Conservation (phyloP, 2,329 filamentous ascomycete genomes). For the Boeremia exigua region DNA sequence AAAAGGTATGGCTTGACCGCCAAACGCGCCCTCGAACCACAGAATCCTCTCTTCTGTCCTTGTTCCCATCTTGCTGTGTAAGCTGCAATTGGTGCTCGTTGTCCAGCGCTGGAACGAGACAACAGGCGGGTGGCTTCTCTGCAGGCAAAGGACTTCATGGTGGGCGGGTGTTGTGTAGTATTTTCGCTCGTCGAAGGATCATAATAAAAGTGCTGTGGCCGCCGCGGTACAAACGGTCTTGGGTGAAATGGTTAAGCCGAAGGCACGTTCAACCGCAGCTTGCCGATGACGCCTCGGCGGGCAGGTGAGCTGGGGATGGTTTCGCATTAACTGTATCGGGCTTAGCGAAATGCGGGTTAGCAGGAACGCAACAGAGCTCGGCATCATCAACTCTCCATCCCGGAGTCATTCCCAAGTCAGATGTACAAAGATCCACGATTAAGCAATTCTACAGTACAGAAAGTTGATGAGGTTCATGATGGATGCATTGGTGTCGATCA, state of each 20-base stretch:
- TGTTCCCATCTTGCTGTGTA: constrained; percentile 28
- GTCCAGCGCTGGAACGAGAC: constrained; percentile 26
- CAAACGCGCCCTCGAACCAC: constrained; percentile 37
- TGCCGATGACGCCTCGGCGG: constrained; percentile 27
- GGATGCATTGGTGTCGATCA: not conserved
- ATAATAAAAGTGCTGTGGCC: constrained; percentile 31
- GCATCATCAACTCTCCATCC: not conserved
- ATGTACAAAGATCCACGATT: no score
- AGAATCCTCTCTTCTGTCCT: constrained; percentile 48
- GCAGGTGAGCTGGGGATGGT: constrained; percentile 28
- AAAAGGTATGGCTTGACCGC: constrained; percentile 80
- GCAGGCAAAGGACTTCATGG: constrained; percentile 41
- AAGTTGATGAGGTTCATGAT: no score
- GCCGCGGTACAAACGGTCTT: constrained; percentile 20
- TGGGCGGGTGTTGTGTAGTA: constrained; percentile 17
- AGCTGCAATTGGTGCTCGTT: constrained; percentile 32
- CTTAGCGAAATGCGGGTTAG: not conserved
- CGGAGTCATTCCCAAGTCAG: not conserved
- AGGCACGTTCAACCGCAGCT: constrained; percentile 16
- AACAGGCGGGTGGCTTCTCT: constrained; percentile 41
- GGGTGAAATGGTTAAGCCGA: constrained; percentile 15
- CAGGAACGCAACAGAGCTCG: not conserved
- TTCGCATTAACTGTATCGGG: not conserved
- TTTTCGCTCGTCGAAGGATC: constrained; percentile 24
- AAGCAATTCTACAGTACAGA: not conserved